Percentiles rank a stretch among this genome's conserved stretches.
phyloP scores from a whole-genome alignment of 768 basidiomycete species.

The Lactifluus subvellereus region DNA sequence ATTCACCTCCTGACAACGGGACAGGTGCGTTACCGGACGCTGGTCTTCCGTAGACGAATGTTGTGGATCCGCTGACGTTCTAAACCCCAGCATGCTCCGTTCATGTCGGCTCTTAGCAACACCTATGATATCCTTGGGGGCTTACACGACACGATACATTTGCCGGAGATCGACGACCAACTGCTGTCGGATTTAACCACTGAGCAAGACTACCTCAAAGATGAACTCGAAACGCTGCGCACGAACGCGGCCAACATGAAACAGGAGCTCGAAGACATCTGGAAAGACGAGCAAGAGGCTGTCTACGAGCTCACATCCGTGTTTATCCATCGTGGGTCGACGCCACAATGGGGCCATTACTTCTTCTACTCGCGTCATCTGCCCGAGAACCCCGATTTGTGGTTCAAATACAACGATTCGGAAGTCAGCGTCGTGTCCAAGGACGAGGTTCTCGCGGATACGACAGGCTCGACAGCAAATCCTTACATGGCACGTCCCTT shows the following conservation, averaged over 20 bases:
- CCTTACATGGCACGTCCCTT: conserved; percentile 69
- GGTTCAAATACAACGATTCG: conserved; percentile 98
- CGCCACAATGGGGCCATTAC: conserved; percentile 87
- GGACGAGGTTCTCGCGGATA: conserved; percentile 82
- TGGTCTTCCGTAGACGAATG: background rate
- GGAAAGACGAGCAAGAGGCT: conserved; percentile 58
- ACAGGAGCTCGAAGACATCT: conserved; percentile 63
- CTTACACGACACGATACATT: conserved; percentile 36
- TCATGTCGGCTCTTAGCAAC: conserved; percentile 47
- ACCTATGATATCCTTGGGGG: conserved; percentile 54
- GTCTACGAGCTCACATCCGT: conserved; percentile 92
- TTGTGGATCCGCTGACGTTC: background rate
- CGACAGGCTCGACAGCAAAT: conserved; percentile 86
- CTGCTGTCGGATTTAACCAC: conserved; percentile 44
- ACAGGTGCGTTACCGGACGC: conserved; percentile 45
- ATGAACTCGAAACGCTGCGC: conserved; percentile 54
- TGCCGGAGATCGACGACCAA: conserved; percentile 57
- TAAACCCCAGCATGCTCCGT: conserved; percentile 52
- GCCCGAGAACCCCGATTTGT: conserved; percentile 71
- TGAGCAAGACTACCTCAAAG: conserved; percentile 48
- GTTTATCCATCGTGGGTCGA: conserved; percentile 89
- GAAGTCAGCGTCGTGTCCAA: conserved; percentile 71
- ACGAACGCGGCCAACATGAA: conserved; percentile 50
- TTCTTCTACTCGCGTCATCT: conserved; percentile 92
- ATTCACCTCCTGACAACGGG: conserved; percentile 61